Conservation (phyloP, 2,329 filamentous ascomycete genomes). For the Huntiella moniliformis region DNA sequence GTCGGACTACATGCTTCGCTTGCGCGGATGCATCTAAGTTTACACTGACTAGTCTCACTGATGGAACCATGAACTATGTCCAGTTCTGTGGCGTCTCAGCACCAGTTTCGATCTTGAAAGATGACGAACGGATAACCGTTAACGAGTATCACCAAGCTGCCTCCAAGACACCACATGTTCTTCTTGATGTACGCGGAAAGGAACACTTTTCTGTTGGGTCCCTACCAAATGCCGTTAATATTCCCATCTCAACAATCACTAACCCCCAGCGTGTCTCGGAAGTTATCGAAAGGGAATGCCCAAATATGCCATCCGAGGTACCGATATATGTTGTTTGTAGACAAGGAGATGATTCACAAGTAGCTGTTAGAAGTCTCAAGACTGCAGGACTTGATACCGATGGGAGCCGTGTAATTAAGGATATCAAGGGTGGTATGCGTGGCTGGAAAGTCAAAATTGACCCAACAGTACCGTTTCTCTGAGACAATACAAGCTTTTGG, state of each 20-base stretch:
- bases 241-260: constrained; percentile 41
- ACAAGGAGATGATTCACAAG: constrained; percentile 61
- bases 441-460: constrained; percentile 59
- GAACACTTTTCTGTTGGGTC: constrained; percentile 70
- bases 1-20: constrained; percentile 52
- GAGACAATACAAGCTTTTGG: constrained; percentile 5
- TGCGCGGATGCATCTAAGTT: constrained; percentile 49
- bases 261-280: constrained; percentile 15
- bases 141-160: constrained; percentile 29
- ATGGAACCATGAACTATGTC: constrained; percentile 60
- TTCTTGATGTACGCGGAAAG: constrained; percentile 71
- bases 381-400: constrained; percentile 34
- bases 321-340: constrained; percentile 57
- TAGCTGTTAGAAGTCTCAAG: constrained; percentile 46
- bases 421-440: constrained; percentile 51
- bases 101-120: constrained; percentile 35
- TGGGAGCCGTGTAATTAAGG: constrained; percentile 42
- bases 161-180: constrained; percentile 25
- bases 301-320: constrained; percentile 22
- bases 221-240: constrained; percentile 56
- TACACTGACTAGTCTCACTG: constrained; percentile 39
- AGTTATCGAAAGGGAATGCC: constrained; percentile 20
- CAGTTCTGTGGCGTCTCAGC: constrained; percentile 57
- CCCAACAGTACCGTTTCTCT: constrained; percentile 32
- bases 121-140: constrained; percentile 50